Evolutionary conservation across 805 yeast species (phyloP).

Genomic region (Tetrapisispora phaffii): DNA sequence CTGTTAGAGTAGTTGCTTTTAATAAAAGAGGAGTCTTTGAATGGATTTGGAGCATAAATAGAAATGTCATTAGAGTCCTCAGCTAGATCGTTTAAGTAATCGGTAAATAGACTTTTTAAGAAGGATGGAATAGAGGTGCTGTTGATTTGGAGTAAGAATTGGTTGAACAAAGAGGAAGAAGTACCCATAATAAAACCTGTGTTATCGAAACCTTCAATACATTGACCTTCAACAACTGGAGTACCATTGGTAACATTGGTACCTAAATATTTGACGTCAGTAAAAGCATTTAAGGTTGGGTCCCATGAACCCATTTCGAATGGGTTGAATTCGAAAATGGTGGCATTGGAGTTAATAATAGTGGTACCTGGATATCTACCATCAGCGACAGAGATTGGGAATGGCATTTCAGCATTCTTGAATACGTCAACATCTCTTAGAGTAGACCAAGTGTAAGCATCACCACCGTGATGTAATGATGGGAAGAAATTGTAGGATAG

Average conservation of each 20-base stretch:
- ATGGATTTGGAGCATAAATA: slow-evolving; percentile 63
- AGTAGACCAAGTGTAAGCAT: slow-evolving; percentile 50
- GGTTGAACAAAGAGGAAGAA: slow-evolving; percentile 73
- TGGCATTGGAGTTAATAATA: slow-evolving; percentile 56
- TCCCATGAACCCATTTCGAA: slow-evolving; percentile 86
- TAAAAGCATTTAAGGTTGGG: slow-evolving; percentile 55
- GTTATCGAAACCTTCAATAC: slow-evolving; percentile 68
- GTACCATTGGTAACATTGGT: slow-evolving; percentile 52
- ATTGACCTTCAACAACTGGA: slow-evolving; percentile 40
- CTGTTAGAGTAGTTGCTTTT: slow-evolving; percentile 25
- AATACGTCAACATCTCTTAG: slow-evolving; percentile 54
- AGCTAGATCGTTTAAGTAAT: slow-evolving; percentile 38
- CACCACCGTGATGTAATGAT: slow-evolving; percentile 49
- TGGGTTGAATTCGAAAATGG: slow-evolving; percentile 57
- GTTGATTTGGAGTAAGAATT: slow-evolving; percentile 49
- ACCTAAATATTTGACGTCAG: slow-evolving; percentile 62
- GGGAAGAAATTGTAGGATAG: slow-evolving; percentile 67
- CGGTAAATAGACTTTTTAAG: slow-evolving; percentile 36
- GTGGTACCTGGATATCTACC: slow-evolving; percentile 55
- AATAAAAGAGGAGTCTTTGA: slow-evolving; percentile 37
- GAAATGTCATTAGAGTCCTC: slow-evolving; percentile 57
- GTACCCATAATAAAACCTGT: slow-evolving; percentile 78
- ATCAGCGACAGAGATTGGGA: slow-evolving; percentile 57
- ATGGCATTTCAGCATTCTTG: slow-evolving; percentile 57
- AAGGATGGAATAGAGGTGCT: slow-evolving; percentile 41